phyloP scores from a whole-genome alignment of 2,329 filamentous ascomycete genomes.

The Endocalyx cinctus region DNA sequence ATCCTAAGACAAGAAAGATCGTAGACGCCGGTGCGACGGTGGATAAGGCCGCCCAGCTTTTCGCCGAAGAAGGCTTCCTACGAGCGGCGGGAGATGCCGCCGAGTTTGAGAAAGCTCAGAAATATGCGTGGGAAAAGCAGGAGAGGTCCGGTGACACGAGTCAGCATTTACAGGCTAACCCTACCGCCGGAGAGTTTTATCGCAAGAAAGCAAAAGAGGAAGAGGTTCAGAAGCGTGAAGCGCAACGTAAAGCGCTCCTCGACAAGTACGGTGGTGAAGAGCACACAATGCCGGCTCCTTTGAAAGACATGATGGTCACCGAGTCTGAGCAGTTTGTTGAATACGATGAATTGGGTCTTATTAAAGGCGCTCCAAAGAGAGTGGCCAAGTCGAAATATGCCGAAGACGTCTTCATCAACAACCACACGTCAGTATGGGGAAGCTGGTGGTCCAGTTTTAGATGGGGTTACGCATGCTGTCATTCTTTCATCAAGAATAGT shows the following conservation, averaged over 20 bases:
- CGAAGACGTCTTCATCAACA: constrained; percentile 84
- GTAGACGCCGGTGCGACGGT: constrained; percentile 77
- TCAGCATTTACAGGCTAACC: constrained; percentile 91
- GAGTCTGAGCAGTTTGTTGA: constrained; percentile 88
- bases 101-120: constrained; percentile 85
- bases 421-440: constrained; percentile 90
- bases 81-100: constrained; percentile 83
- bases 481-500: constrained; percentile 90
- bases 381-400: constrained; percentile 84
- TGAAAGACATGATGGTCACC: constrained; percentile 64
- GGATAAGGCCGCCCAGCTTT: constrained; percentile 75
- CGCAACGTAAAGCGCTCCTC: constrained; percentile 64
- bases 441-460: constrained; percentile 96
- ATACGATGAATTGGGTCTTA: constrained; percentile 83
- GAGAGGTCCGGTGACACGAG: constrained; percentile 74
- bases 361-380: constrained; percentile 80
- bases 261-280: constrained; percentile 79
- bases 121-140: constrained; percentile 93
- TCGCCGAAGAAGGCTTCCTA: constrained; percentile 91
- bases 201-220: constrained; percentile 78
- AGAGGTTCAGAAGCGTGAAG: constrained; percentile 61
- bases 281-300: constrained; percentile 51
- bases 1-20: constrained; percentile 91
- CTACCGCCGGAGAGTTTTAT: constrained; percentile 82
- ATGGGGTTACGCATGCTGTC: constrained; percentile 96